Conservation (phyloP, 805 yeast species). For the Kluyveromyces siamensis region DNA sequence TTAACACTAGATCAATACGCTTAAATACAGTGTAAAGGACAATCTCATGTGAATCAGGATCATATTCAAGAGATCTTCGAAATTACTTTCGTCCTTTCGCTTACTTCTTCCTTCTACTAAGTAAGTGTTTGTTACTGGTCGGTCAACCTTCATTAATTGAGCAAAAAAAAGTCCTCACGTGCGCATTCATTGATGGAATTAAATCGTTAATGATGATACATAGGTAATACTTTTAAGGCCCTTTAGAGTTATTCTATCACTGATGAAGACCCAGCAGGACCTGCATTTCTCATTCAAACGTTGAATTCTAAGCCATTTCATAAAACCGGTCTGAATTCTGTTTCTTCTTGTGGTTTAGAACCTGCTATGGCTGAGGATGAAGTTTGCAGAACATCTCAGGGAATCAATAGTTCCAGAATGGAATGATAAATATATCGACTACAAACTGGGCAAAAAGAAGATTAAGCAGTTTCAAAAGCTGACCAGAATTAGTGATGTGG, state of each 20-base stretch:
- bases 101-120: too few species aligned
- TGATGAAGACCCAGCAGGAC: background rate
- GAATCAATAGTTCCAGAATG: conserved; percentile 79
- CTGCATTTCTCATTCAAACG: too few species aligned
- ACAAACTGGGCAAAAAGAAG: conserved; percentile 40
- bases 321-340: too few species aligned
- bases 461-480: conserved; percentile 21
- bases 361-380: conserved; percentile 32
- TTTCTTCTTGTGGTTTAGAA: background rate
- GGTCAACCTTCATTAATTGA: background rate
- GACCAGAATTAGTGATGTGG: conserved; percentile 4
- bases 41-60: too few species aligned
- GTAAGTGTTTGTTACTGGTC: too few species aligned
- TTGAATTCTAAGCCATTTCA: background rate
- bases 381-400: conserved; percentile 53
- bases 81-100: too few species aligned
- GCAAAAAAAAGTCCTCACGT: background rate
- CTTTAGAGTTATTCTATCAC: background rate
- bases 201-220: background rate
- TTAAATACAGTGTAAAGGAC: too few species aligned
- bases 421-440: conserved; percentile 73
- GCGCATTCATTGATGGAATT: background rate
- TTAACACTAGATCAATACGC: too few species aligned
- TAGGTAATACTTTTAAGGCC: background rate
- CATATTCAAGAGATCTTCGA: too few species aligned